phyloP scores from a whole-genome alignment of 1,284 basidiomycete genomes.

The Cutaneotrichosporon curvatum region DNA sequence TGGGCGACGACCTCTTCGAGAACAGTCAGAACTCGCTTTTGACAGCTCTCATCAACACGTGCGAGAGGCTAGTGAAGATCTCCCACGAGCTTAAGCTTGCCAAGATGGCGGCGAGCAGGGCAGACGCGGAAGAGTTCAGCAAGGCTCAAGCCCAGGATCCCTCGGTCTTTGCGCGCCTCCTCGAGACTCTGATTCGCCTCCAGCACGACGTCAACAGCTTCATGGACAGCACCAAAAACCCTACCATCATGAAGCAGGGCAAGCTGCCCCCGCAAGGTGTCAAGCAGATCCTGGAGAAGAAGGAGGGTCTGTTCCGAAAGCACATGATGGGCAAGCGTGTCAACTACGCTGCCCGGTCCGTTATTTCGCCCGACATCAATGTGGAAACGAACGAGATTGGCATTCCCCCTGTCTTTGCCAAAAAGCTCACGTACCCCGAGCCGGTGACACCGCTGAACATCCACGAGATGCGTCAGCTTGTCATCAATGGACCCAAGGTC shows the following conservation, averaged over 20 bases:
- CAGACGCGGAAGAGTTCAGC: no score
- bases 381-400: constrained; percentile 99
- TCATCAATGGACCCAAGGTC: constrained; percentile 81
- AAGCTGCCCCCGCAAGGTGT: constrained; percentile 90
- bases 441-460: constrained; percentile 91
- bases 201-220: constrained; percentile 96
- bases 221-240: constrained; percentile 96
- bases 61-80: constrained; percentile 70
- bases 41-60: constrained; percentile 71
- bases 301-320: constrained; percentile 96
- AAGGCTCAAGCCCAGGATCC: no score
- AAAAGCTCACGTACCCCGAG: constrained; percentile 95
- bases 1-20: constrained; percentile 91
- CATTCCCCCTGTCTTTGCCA: constrained; percentile 93
- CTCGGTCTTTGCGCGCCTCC: constrained; percentile 61
- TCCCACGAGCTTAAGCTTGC: constrained; percentile 52
- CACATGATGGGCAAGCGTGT: constrained; percentile 99
- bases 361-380: constrained; percentile 98
- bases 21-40: constrained; percentile 96
- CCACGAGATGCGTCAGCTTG: constrained; percentile 78
- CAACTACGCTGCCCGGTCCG: constrained; percentile 97
- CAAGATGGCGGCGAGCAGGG: no score
- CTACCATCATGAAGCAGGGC: constrained; percentile 72
- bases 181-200: constrained; percentile 79
- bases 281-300: constrained; percentile 97